These are phyloP conservation scores for Bothriochloa decipiens DNA, from an alignment of 176 grass and related monocot species.

Conservation along the genomic window DNA sequence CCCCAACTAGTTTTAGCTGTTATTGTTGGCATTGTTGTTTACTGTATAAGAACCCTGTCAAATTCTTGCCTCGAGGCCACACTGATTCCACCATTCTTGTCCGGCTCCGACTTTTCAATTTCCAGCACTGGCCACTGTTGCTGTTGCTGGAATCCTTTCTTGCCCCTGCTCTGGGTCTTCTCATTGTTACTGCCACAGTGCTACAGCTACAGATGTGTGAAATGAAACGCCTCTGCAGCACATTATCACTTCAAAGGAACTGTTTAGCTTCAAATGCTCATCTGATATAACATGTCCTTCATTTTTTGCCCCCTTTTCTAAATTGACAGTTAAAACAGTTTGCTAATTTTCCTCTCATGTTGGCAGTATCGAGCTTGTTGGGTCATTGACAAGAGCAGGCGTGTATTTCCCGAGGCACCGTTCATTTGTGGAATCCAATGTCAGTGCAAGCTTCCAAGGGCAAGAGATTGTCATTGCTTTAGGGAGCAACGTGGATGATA, in stretches of 20 bases:
- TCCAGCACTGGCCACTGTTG: constrained; percentile 6
- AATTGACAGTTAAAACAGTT: constrained; percentile 1
- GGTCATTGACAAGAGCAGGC: not conserved
- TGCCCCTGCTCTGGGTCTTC: not conserved
- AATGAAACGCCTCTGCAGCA: not conserved
- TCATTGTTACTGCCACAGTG: not conserved
- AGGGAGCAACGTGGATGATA: constrained; percentile 9
- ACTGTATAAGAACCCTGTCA: not conserved
- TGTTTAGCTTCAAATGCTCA: not conserved
- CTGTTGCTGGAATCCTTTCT: constrained; percentile 14
- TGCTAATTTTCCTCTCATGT: not conserved
- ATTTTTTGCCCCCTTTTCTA: not conserved
- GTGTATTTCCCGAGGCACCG: not conserved
- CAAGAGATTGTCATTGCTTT: constrained; percentile 14
- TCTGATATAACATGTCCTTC: not conserved
- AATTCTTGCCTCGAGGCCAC: not conserved
- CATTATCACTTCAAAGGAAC: not conserved
- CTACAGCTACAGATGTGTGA: constrained; percentile 9
- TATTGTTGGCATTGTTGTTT: not conserved
- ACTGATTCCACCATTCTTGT: not conserved
- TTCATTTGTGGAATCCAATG: not conserved
- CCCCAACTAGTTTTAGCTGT: not conserved
- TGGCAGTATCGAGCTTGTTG: not conserved
- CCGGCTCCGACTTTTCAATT: not conserved
- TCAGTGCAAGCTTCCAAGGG: not conserved